phyloP scores from a whole-genome alignment of 2,329 filamentous ascomycete genomes.

The Rutstroemia sp. region DNA sequence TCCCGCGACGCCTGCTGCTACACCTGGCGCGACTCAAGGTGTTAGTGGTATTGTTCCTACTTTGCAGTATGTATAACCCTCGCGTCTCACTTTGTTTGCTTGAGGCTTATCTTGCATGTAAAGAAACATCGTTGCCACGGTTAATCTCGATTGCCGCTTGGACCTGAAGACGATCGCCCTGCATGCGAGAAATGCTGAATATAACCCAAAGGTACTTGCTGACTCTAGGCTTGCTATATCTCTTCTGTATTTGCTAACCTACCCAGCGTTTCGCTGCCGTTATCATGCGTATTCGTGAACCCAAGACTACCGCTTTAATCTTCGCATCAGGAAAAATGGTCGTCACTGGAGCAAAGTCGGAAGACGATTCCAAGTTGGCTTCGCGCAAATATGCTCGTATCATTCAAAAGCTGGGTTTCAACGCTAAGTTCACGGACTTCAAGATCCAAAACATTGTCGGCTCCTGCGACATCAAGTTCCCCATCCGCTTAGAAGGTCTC shows the following conservation, averaged over 20 bases:
- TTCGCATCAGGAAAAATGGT: slow-evolving; percentile 99
- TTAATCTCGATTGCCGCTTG: slow-evolving; percentile 94
- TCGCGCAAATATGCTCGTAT: slow-evolving; percentile 97
- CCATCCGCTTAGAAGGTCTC: slow-evolving; percentile 90
- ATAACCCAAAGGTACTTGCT: slow-evolving; percentile 84
- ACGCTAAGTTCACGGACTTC: slow-evolving; percentile 99
- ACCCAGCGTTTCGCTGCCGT: slow-evolving; percentile 92
- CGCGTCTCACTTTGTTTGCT: slow-evolving; percentile 29
- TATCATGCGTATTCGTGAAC: slow-evolving; percentile 99
- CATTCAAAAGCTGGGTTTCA: slow-evolving; percentile 99
- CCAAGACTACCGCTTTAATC: slow-evolving; percentile 96
- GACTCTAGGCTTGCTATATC: slow-evolving; percentile 38
- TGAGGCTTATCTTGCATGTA: slow-evolving; percentile 45
- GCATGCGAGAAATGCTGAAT: slow-evolving; percentile 96
- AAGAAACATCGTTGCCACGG: slow-evolving; percentile 99
- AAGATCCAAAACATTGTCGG: slow-evolving; percentile 99
- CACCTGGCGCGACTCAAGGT: slow-evolving; percentile 71
- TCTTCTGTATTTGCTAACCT: slow-evolving; percentile 32
- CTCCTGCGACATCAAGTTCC: slow-evolving; percentile 98
- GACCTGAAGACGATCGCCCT: slow-evolving; percentile 98
- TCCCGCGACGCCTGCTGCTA: slow-evolving; percentile 85
- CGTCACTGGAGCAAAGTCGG: slow-evolving; percentile 93
- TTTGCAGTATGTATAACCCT: slow-evolving; percentile 81
- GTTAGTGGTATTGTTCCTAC: slow-evolving; percentile 88
- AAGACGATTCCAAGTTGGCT: slow-evolving; percentile 95